These are phyloP conservation scores for Brassica hybrid DNA, from an alignment of 441 rosid genomes.

Conservation along the genomic window DNA sequence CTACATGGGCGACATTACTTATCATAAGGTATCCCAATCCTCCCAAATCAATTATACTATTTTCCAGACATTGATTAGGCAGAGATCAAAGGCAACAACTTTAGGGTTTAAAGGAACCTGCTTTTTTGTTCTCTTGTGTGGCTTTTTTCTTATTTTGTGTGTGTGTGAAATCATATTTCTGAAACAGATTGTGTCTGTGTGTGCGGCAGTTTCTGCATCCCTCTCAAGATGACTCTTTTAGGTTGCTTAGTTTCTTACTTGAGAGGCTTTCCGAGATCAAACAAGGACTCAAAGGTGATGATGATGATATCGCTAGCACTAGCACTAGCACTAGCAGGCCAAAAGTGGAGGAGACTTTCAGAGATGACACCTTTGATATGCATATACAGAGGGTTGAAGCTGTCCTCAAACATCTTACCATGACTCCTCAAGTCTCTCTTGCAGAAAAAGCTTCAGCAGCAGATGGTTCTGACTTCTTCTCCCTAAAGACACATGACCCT, in stretches of 20 bases:
- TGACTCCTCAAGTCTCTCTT: slow-evolving; percentile 39
- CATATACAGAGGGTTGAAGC: slow-evolving; percentile 52
- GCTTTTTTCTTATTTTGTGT: slow-evolving; percentile 47
- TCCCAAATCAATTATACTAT: neutral
- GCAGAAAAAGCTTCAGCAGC: slow-evolving; percentile 29
- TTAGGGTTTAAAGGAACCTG: too few species aligned
- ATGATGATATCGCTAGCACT: slow-evolving; percentile 28
- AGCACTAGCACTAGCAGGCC: slow-evolving; percentile 8
- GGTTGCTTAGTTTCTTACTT: slow-evolving; percentile 71
- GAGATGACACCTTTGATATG: slow-evolving; percentile 48
- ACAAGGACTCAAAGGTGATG: slow-evolving; percentile 16
- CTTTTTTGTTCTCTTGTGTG: slow-evolving; percentile 13
- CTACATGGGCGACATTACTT: slow-evolving; percentile 61
- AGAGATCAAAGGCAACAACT: too few species aligned
- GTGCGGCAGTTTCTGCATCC: slow-evolving; percentile 94
- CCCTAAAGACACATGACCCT: slow-evolving; percentile 35
- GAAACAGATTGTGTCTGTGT: slow-evolving; percentile 58
- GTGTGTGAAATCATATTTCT: slow-evolving; percentile 60
- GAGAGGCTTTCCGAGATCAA: slow-evolving; percentile 63
- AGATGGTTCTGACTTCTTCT: slow-evolving; percentile 26
- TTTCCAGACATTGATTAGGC: too few species aligned
- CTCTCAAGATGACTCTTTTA: slow-evolving; percentile 69
- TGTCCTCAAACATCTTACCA: slow-evolving; percentile 52
- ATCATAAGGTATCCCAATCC: slow-evolving; percentile 63
- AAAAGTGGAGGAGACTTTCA: slow-evolving; percentile 26